phyloP scores from a whole-genome alignment of 1,284 basidiomycete species.

The Ustilago bromivora region DNA sequence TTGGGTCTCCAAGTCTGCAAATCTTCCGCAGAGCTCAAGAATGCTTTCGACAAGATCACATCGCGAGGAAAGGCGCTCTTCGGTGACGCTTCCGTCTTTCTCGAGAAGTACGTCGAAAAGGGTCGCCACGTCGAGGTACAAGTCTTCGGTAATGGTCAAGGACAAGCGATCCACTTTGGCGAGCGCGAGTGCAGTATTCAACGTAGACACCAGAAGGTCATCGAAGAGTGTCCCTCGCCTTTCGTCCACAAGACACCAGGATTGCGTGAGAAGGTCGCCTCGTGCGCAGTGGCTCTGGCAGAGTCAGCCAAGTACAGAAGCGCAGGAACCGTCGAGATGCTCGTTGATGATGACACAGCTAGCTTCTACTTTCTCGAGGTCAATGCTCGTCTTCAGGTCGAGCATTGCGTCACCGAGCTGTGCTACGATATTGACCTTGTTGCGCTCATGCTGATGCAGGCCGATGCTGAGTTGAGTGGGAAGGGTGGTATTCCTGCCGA shows the following conservation, averaged over 20 bases:
- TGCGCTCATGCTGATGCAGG: conserved; percentile 77
- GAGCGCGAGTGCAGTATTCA: conserved; percentile 77
- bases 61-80: conserved; percentile 71
- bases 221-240: conserved; percentile 78
- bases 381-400: conserved; percentile 81
- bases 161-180: conserved; percentile 76
- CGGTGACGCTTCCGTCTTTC: conserved; percentile 74
- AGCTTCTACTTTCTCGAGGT: conserved; percentile 81
- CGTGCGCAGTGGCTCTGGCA: conserved; percentile 74
- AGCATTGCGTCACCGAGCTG: conserved; percentile 77
- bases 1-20: conserved; percentile 78
- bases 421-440: conserved; percentile 33
- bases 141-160: conserved; percentile 77
- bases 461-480: conserved; percentile 57
- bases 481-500: conserved; percentile 70
- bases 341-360: conserved; percentile 75
- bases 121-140: conserved; percentile 74
- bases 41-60: conserved; percentile 71
- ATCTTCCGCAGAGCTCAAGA: conserved; percentile 71
- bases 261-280: conserved; percentile 71
- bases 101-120: conserved; percentile 76
- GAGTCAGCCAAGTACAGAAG: conserved; percentile 75
- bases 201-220: conserved; percentile 79
- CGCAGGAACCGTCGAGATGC: conserved; percentile 78
- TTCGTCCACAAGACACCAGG: conserved; percentile 69